Conservation (phyloP, 2,329 filamentous ascomycete species). For the Knoxdaviesia capensis region DNA sequence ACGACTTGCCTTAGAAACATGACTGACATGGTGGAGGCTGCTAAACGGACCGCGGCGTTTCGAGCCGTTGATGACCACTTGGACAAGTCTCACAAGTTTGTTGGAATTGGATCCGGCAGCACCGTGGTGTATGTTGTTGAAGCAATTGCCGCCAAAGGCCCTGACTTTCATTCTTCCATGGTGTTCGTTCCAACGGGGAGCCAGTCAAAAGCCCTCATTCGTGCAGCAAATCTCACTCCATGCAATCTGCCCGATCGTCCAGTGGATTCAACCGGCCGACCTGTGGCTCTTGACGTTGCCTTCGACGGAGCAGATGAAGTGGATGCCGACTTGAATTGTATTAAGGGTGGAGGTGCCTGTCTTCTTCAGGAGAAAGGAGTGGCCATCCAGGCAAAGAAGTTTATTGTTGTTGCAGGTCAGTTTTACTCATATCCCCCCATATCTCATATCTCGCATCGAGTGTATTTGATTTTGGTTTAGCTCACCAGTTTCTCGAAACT, state of each 20-base stretch:
- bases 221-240: slow-evolving; percentile 55
- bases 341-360: slow-evolving; percentile 96
- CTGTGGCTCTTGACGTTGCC: slow-evolving; percentile 56
- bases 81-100: slow-evolving; percentile 35
- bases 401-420: slow-evolving; percentile 68
- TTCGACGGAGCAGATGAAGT: slow-evolving; percentile 98
- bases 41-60: slow-evolving; percentile 56
- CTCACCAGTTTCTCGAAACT: not conserved
- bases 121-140: slow-evolving; percentile 75
- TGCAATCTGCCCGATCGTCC: slow-evolving; percentile 62
- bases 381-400: slow-evolving; percentile 63
- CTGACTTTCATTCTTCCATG: slow-evolving; percentile 37
- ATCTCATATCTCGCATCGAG: not conserved
- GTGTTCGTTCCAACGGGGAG: slow-evolving; percentile 84
- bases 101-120: slow-evolving; percentile 66
- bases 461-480: not conserved
- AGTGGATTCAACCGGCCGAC: slow-evolving; percentile 22
- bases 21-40: slow-evolving; percentile 35
- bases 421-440: slow-evolving; percentile 3
- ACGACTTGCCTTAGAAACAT: too few species aligned
- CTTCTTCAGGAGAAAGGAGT: slow-evolving; percentile 96
- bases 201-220: slow-evolving; percentile 75
- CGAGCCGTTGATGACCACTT: slow-evolving; percentile 59
- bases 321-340: slow-evolving; percentile 83
- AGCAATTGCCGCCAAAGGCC: slow-evolving; percentile 46